phyloP scores from a whole-genome alignment of 352 stramenopile genomes.

The Phytophthora vignae region DNA sequence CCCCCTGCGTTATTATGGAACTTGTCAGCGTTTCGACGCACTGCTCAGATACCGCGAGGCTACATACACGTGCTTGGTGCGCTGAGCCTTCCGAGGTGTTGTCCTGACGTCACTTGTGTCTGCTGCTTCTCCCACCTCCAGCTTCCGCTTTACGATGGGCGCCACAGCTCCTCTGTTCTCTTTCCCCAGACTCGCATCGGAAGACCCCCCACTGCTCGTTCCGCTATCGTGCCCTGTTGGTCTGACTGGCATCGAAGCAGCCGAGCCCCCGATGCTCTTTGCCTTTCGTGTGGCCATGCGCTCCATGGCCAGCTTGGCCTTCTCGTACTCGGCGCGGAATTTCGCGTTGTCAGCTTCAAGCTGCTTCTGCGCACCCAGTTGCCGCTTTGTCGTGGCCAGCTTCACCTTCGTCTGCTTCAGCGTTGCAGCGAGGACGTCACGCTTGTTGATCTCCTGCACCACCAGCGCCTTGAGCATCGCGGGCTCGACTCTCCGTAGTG shows the following conservation, averaged over 20 bases:
- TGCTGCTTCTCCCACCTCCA: conserved; percentile 19
- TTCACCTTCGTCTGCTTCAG: conserved; percentile 43
- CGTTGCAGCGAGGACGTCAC: conserved; percentile 26
- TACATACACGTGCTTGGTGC: conserved; percentile 54
- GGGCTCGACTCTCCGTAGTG: conserved; percentile 24
- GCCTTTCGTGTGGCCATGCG: conserved; percentile 50
- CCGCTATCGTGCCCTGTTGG: conserved; percentile 12
- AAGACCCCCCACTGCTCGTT: conserved; percentile 15
- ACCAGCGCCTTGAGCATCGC: conserved; percentile 49
- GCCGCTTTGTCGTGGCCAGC: conserved; percentile 45
- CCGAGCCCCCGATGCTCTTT: conserved; percentile 26
- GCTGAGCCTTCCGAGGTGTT: conserved; percentile 42
- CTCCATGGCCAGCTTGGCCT: conserved; percentile 72
- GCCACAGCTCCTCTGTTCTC: conserved; percentile 14
- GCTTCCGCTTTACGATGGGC: conserved; percentile 30
- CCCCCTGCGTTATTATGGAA: conserved; percentile 7
- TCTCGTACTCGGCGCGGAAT: conserved; percentile 70
- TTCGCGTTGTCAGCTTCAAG: conserved; percentile 58
- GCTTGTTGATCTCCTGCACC: conserved; percentile 44
- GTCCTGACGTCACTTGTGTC: conserved; percentile 14
- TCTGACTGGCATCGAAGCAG: conserved; percentile 13
- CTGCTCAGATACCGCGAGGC: conserved; percentile 55
- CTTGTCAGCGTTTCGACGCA: conserved; percentile 39
- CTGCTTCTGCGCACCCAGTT: conserved; percentile 47
- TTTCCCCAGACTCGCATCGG: conserved; percentile 23